Evolutionary conservation across 2,329 filamentous ascomycete species (phyloP).

Genomic region (Beauveria australis): DNA sequence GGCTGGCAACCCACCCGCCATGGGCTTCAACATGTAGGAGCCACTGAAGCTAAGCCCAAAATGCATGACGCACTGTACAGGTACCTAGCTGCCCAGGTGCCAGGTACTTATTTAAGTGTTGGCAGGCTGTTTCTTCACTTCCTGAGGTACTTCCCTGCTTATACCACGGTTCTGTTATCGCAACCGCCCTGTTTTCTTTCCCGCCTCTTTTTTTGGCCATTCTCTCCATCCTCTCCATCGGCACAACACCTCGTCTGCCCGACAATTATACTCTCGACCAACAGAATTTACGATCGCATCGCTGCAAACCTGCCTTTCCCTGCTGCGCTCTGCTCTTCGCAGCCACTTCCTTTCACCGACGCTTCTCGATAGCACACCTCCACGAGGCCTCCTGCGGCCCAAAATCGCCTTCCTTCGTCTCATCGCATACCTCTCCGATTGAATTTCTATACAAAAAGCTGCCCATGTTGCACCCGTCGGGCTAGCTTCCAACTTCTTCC

Average conservation of each 20-base stretch:
- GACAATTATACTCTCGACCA: neutral
- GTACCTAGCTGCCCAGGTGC: too few species aligned
- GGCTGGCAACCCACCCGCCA: neutral
- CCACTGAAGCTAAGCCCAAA: too few species aligned
- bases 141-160: too few species aligned
- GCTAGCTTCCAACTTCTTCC: neutral
- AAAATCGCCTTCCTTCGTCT: neutral
- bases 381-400: neutral
- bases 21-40: too few species aligned
- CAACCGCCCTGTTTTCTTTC: neutral
- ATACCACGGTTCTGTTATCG: neutral
- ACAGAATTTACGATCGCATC: neutral
- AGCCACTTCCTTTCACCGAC: neutral
- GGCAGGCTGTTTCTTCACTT: too few species aligned
- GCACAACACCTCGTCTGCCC: neutral
- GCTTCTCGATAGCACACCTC: neutral
- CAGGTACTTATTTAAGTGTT: too few species aligned
- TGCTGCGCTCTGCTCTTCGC: neutral
- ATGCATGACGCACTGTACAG: too few species aligned
- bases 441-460: neutral
- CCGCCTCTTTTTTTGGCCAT: neutral
- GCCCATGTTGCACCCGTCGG: conserved; percentile 2
- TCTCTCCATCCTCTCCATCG: neutral
- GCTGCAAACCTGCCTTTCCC: neutral
- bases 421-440: neutral